Conservation (phyloP, 2,329 filamentous ascomycete species). For the Pestalotiopsis sp. region DNA sequence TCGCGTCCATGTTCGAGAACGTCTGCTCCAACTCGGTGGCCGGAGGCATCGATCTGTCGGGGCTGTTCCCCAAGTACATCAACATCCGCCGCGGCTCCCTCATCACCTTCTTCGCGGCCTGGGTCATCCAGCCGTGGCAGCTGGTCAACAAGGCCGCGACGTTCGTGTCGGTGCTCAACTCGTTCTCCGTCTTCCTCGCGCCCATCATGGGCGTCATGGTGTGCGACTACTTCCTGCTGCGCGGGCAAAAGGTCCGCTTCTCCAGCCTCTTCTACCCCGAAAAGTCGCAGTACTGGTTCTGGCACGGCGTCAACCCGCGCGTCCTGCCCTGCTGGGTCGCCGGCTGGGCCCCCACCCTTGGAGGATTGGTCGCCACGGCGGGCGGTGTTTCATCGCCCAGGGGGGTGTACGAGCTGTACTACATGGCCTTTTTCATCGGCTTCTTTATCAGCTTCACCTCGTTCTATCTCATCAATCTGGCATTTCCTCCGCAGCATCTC, state of each 20-base stretch:
- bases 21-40: conserved; percentile 32
- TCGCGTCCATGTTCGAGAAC: conserved; percentile 42
- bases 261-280: conserved; percentile 30
- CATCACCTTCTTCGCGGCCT: conserved; percentile 24
- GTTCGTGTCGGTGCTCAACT: conserved; percentile 32
- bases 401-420: conserved; percentile 17
- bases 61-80: conserved; percentile 25
- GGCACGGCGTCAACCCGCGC: conserved; percentile 41
- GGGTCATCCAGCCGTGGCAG: conserved; percentile 29
- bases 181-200: conserved; percentile 39
- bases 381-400: conserved; percentile 22
- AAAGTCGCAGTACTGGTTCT: conserved; percentile 42
- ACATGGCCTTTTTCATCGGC: conserved; percentile 19
- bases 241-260: conserved; percentile 33
- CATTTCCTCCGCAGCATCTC: conserved; percentile 8
- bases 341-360: conserved; percentile 44
- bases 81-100: conserved; percentile 26
- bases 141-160: conserved; percentile 26
- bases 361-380: conserved; percentile 38
- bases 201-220: conserved; percentile 37
- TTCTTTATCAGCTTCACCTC: conserved; percentile 17
- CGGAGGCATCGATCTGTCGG: conserved; percentile 25
- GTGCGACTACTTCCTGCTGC: conserved; percentile 34
- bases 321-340: conserved; percentile 41
- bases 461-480: conserved; percentile 14